phyloP scores from a whole-genome alignment of 78 protist genomes.

The Goniomonas avonlea region DNA sequence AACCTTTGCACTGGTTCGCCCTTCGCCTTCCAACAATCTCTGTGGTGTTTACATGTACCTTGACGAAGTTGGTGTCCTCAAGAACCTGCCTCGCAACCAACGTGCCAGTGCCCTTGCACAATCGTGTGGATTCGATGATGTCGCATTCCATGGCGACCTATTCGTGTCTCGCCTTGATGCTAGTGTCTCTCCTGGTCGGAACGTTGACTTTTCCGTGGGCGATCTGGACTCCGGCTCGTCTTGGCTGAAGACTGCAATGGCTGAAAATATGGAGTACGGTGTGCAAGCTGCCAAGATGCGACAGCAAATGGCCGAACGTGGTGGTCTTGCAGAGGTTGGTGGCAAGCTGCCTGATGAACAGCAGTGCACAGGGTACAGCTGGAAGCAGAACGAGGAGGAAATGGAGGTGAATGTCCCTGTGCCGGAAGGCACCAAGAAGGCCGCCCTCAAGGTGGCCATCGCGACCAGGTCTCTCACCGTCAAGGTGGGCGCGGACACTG shows the following conservation, averaged over 20 bases:
- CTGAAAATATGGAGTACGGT: too few species aligned
- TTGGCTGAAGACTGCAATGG: conserved; percentile 10
- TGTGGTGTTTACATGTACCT: not conserved
- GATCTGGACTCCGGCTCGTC: not conserved
- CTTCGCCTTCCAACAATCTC: not conserved
- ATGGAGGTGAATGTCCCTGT: too few species aligned
- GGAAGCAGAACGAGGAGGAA: too few species aligned
- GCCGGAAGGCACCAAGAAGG: too few species aligned
- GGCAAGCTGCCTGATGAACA: too few species aligned
- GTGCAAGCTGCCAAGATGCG: too few species aligned
- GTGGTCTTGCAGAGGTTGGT: too few species aligned
- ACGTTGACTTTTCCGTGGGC: not conserved
- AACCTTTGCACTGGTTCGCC: conserved; percentile 18
- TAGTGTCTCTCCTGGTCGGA: not conserved
- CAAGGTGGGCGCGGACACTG: too few species aligned
- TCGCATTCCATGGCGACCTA: not conserved
- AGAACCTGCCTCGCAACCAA: not conserved
- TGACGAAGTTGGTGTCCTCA: not conserved
- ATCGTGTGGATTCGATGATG: conserved; percentile 5
- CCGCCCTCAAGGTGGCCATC: too few species aligned
- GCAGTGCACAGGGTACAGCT: too few species aligned
- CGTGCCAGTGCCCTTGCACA: not conserved
- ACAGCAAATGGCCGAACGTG: too few species aligned
- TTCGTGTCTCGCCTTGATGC: not conserved
- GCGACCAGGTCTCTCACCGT: too few species aligned